Percentiles rank a stretch among this genome's conserved stretches.
Evolutionary conservation across 306 rosid species (phyloP).

Genomic region (Quercus mongolica): DNA sequence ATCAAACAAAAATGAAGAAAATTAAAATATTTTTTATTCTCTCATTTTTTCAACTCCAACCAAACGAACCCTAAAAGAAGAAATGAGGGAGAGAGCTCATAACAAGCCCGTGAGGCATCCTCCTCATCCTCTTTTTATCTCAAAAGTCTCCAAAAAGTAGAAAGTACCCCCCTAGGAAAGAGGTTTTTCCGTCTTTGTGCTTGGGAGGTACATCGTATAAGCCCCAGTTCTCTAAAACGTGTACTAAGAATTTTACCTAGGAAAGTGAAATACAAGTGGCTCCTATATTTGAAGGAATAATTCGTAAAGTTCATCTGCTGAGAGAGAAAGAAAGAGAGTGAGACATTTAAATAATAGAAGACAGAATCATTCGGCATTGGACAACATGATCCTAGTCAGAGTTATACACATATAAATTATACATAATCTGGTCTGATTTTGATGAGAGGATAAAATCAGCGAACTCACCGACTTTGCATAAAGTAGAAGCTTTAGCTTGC

Average conservation of each 20-base stretch:
- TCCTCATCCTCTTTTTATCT: too few species aligned
- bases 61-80: too few species aligned
- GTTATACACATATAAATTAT: not conserved
- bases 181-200: not conserved
- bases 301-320: not conserved
- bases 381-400: constrained; percentile 16
- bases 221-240: constrained; percentile 17
- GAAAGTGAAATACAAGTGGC: constrained; percentile 18
- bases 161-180: not conserved
- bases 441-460: constrained; percentile 25
- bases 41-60: accelerated
- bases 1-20: too few species aligned
- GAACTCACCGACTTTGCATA: constrained; percentile 56
- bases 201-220: not conserved
- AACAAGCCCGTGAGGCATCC: too few species aligned
- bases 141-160: not conserved
- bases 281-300: constrained; percentile 8
- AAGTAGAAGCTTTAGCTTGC: constrained; percentile 44
- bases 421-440: not conserved
- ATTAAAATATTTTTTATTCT: too few species aligned
- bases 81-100: too few species aligned
- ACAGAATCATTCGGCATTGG: constrained; percentile 8
- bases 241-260: constrained; percentile 11
- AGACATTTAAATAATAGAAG: not conserved
- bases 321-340: not conserved